These are phyloP conservation scores for Pseudogymnoascus sp. DNA, from an alignment of 2,329 filamentous ascomycete genomes.

Conservation along the genomic window DNA sequence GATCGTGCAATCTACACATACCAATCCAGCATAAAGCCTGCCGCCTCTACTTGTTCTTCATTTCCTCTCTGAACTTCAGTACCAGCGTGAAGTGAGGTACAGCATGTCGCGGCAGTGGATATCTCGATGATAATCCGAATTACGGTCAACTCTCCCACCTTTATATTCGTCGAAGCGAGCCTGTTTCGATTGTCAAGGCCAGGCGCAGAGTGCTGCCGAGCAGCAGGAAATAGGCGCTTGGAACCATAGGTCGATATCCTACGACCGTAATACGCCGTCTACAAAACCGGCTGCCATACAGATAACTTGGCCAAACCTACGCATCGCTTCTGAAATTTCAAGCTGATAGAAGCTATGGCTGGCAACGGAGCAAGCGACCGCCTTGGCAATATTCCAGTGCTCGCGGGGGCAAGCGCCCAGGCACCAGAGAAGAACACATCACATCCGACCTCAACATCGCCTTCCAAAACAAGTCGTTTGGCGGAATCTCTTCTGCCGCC, in stretches of 20 bases:
- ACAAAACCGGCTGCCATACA: neutral
- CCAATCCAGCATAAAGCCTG: neutral
- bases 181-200: neutral
- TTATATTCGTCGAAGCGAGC: neutral
- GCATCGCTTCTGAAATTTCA: neutral
- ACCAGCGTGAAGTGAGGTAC: neutral
- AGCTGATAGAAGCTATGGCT: neutral
- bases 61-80: neutral
- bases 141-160: neutral
- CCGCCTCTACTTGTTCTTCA: neutral
- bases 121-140: neutral
- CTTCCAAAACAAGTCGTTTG: neutral
- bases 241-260: neutral
- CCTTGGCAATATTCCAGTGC: neutral
- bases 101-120: constrained; percentile 1
- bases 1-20: neutral
- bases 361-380: constrained; percentile 1
- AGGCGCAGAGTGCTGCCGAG: neutral
- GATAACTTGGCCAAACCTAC: neutral
- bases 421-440: constrained; percentile 2
- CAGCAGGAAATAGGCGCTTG: neutral
- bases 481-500: neutral
- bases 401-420: neutral
- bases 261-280: neutral
- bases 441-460: neutral